Conservation (phyloP, 768 basidiomycete genomes). For the Rhizopogon vesiculosus region DNA sequence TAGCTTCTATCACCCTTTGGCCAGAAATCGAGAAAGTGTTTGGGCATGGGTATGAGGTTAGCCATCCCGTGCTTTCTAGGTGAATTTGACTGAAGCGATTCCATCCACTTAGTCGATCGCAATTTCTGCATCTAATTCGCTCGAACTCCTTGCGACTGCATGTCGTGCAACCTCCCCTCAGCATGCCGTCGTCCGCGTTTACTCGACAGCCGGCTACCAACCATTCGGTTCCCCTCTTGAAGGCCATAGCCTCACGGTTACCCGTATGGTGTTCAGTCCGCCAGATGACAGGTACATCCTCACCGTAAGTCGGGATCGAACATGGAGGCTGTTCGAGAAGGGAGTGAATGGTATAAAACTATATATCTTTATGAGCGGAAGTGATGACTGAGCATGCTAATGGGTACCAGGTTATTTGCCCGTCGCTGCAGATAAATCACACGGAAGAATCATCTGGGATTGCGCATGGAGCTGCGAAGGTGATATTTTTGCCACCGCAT, state of each 20-base stretch:
- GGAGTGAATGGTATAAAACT: constrained; percentile 34
- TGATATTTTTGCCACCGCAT: constrained; percentile 85
- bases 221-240: constrained; percentile 65
- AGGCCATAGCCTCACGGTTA: constrained; percentile 89
- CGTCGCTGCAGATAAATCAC: constrained; percentile 72
- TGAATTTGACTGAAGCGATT: neutral
- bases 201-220: constrained; percentile 68
- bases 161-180: constrained; percentile 86
- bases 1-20: constrained; percentile 87
- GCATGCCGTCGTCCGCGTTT: constrained; percentile 86
- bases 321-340: constrained; percentile 79
- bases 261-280: constrained; percentile 78
- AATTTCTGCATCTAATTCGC: constrained; percentile 68
- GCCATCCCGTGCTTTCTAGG: constrained; percentile 6
- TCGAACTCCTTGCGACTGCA: constrained; percentile 75
- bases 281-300: constrained; percentile 75
- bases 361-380: neutral
- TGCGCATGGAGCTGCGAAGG: constrained; percentile 80
- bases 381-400: neutral
- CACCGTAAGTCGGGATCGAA: constrained; percentile 86
- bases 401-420: constrained; percentile 53
- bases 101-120: constrained; percentile 60
- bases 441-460: constrained; percentile 95
- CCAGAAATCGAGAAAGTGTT: constrained; percentile 96
- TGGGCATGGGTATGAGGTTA: constrained; percentile 95